Evolutionary conservation across 495 filamentous ascomycete species (phyloP).

Genomic region (Tuber microsphaerosporum): DNA sequence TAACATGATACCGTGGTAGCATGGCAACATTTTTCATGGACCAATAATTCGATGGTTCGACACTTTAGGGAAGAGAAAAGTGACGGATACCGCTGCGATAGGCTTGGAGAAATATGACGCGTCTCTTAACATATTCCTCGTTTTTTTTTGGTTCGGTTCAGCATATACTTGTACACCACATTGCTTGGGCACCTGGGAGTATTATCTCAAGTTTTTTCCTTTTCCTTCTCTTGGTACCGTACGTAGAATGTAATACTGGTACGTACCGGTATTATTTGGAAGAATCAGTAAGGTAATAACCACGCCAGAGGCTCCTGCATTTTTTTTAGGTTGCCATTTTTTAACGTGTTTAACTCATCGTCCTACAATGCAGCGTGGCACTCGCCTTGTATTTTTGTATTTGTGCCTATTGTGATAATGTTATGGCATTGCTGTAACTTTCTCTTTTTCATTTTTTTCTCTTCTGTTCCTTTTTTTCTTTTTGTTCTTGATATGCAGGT

Average conservation of each 20-base stretch:
- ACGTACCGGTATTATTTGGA: not conserved
- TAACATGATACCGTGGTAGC: constrained; percentile 9
- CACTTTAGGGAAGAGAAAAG: constrained; percentile 8
- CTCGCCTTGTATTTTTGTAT: constrained; percentile 7
- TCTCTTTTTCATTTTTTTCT: constrained; percentile 13
- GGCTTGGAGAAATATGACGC: constrained; percentile 34
- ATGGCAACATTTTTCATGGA: constrained; percentile 13
- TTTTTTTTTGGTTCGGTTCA: constrained; percentile 3
- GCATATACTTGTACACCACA: not conserved
- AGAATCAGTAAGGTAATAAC: not conserved
- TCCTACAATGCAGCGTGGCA: constrained; percentile 6
- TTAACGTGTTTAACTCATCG: not conserved
- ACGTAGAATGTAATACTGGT: not conserved
- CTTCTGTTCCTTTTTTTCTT: constrained; percentile 11
- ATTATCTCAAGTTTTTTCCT: not conserved
- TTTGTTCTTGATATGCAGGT: constrained; percentile 24
- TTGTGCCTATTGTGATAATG: not conserved
- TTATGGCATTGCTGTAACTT: constrained; percentile 6
- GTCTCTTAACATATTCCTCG: constrained; percentile 17
- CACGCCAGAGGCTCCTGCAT: not conserved
- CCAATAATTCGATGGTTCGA: constrained; percentile 20
- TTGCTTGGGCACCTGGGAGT: not conserved
- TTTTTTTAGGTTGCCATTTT: not conserved
- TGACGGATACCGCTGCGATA: constrained; percentile 8
- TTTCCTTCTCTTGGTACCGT: not conserved